Evolutionary conservation across 176 grass and related monocot species (phyloP).

Genomic region (Puya raimondii): DNA sequence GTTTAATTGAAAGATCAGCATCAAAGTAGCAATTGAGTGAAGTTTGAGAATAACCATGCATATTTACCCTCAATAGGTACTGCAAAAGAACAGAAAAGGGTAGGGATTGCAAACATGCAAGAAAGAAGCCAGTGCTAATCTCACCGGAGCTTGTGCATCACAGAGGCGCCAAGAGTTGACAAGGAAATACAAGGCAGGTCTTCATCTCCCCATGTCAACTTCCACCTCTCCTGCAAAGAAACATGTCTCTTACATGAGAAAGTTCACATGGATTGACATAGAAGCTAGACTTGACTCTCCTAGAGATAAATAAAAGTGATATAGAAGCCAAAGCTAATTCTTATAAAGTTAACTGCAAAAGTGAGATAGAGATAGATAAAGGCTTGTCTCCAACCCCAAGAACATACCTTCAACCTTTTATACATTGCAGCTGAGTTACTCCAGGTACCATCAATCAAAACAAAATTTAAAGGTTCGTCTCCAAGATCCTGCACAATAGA

Average conservation of each 20-base stretch:
- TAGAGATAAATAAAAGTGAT: no score
- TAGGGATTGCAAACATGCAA: not conserved
- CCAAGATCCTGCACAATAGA: slow-evolving; percentile 28
- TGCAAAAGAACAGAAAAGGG: not conserved
- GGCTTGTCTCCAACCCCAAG: not conserved
- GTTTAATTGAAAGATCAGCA: no score
- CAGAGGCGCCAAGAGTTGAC: slow-evolving; percentile 59
- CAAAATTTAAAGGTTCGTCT: slow-evolving; percentile 49
- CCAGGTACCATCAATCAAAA: slow-evolving; percentile 80
- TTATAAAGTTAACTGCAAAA: not conserved
- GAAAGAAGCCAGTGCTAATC: not conserved
- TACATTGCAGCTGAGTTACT: slow-evolving; percentile 92
- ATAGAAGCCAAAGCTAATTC: no score
- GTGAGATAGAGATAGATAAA: no score
- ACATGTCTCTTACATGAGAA: not conserved
- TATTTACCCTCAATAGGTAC: no score
- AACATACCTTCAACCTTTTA: slow-evolving; percentile 75
- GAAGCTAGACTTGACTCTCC: no score
- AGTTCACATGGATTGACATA: not conserved
- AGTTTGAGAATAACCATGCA: no score
- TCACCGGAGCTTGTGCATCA: slow-evolving; percentile 87
- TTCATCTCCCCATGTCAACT: slow-evolving; percentile 46
- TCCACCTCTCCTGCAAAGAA: slow-evolving; percentile 66
- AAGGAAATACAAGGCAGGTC: slow-evolving; percentile 71
- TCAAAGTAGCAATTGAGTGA: no score